Base-by-base conservation (phyloP, 1,139 yeast genomes). In the Saccharomyces hybrid region DNA sequence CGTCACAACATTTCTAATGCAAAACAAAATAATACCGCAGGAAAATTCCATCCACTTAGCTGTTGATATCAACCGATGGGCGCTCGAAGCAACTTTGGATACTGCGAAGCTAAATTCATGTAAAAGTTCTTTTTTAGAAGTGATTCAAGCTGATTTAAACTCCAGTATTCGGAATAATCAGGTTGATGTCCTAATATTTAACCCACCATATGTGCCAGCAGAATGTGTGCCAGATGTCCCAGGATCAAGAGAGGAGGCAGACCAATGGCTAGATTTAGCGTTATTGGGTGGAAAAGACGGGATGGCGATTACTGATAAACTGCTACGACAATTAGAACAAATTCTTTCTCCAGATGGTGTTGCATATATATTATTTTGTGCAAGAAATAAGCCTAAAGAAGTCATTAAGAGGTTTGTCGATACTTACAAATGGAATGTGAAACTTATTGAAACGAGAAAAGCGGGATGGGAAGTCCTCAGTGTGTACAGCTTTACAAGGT, bases 401-500 rank as follows among this genome's bases (percentile, higher is more conserved):
- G 88, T 90, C 1, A 78, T 78, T 0, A 61, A 66, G 11, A 50
- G 52, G 5, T 84, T 89, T 85, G 48, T 30, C 11, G 57, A 63
- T 28, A 50, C 55, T 1, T 62, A 64, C 13, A 84, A 84, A 0
- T 88, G 95, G 95, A 55, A 55, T 0, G 82, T 79, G 0, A 73
- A 74, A 5, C 61, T 71, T 25, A 74, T 87, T 1, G 76, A 82
- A 7, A 75, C 77, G 52, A 75, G 97, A 54, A 88, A 87, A 63
- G 97, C 97, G 0, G 98, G 98, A 0, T 89, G 97, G 97, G 99
- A 93, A 70, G 93, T 87, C n/a, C 74, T 93, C 42, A 80, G 88
- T 57, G 85, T 93, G 13, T 77, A 84, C 66, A 75, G 79, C 58
- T 59, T 65, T 30, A 31, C 38, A 31, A 30, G 32, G 30, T 20